A percentile compares a stretch with the other conserved stretches of the same genome.
phyloP scores from a whole-genome alignment of 257 asterid species.

The Nicotiana noctiflora region DNA sequence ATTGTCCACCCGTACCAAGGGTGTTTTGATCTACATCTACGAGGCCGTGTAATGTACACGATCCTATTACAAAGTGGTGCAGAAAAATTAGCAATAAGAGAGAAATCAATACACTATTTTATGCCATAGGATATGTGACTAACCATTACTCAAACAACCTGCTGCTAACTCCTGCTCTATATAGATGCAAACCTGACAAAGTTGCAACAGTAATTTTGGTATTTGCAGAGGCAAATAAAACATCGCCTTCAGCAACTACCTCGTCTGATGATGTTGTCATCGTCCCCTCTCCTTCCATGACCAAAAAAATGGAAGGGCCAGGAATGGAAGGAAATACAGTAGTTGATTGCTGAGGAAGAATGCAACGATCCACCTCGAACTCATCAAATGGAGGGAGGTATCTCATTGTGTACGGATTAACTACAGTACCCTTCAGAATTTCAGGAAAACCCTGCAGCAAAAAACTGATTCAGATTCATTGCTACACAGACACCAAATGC shows the following conservation, averaged over 20 bases:
- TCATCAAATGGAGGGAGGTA: conserved; percentile 85
- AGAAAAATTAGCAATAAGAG: background rate
- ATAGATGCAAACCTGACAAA: conserved; percentile 39
- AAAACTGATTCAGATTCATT: background rate
- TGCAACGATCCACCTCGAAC: conserved; percentile 89
- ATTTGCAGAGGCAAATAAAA: conserved; percentile 58
- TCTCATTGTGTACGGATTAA: conserved; percentile 48
- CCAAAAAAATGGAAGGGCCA: conserved; percentile 72
- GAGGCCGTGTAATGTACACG: background rate
- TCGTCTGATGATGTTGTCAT: conserved; percentile 26
- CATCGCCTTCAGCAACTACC: conserved; percentile 58
- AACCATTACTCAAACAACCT: conserved; percentile 29
- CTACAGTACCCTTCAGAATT: conserved; percentile 49
- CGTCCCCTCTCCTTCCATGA: conserved; percentile 53
- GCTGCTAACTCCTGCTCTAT: conserved; percentile 78
- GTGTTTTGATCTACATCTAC: too few relatives aligned
- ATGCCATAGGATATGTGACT: background rate
- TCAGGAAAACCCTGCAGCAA: conserved; percentile 59
- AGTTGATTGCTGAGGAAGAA: conserved; percentile 49
- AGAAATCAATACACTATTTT: background rate
- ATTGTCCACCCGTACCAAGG: too few relatives aligned
- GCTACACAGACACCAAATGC: background rate
- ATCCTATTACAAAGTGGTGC: background rate
- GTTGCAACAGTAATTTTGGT: conserved; percentile 34
- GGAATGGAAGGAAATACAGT: conserved; percentile 45